These are phyloP conservation scores for Colletotrichum falcatum DNA, from an alignment of 2,329 filamentous ascomycete genomes.

Conservation along the genomic window DNA sequence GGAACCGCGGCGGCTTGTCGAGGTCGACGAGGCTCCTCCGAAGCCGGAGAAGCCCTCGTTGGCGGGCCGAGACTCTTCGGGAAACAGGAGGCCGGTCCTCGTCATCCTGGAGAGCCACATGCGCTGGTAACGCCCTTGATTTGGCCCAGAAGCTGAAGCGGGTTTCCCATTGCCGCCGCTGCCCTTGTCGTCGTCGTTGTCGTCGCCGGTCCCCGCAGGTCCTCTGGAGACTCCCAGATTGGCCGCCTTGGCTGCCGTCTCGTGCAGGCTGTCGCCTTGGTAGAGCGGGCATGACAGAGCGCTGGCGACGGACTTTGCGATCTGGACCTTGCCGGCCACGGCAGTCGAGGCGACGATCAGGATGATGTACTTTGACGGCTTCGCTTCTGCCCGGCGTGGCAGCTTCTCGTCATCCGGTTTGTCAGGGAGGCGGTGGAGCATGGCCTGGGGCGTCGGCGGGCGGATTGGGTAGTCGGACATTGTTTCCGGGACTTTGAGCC, in stretches of 20 bases:
- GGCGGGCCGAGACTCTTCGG: conserved; percentile 48
- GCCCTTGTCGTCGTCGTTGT: too few relatives aligned
- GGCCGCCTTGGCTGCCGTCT: conserved; percentile 47
- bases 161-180: too few relatives aligned
- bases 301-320: conserved; percentile 45
- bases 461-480: background rate
- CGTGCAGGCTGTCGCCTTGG: conserved; percentile 48
- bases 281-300: conserved; percentile 46
- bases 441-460: conserved; percentile 17
- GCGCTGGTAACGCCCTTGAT: conserved; percentile 47
- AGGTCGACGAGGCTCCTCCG: conserved; percentile 44
- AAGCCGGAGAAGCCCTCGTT: conserved; percentile 48
- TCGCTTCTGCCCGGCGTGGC: background rate
- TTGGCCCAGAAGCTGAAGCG: conserved; percentile 27
- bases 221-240: conserved; percentile 33
- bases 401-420: conserved; percentile 35
- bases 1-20: conserved; percentile 46
- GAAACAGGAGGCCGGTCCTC: conserved; percentile 48
- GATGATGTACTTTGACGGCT: conserved; percentile 46
- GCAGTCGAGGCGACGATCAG: conserved; percentile 45
- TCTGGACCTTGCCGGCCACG: conserved; percentile 48
- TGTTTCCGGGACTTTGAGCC: background rate
- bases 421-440: conserved; percentile 45
- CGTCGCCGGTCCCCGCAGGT: background rate
- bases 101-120: conserved; percentile 51